These are phyloP conservation scores for Cyberlindnera sargentensis DNA, from an alignment of 805 yeast species.

Conservation along the genomic window DNA sequence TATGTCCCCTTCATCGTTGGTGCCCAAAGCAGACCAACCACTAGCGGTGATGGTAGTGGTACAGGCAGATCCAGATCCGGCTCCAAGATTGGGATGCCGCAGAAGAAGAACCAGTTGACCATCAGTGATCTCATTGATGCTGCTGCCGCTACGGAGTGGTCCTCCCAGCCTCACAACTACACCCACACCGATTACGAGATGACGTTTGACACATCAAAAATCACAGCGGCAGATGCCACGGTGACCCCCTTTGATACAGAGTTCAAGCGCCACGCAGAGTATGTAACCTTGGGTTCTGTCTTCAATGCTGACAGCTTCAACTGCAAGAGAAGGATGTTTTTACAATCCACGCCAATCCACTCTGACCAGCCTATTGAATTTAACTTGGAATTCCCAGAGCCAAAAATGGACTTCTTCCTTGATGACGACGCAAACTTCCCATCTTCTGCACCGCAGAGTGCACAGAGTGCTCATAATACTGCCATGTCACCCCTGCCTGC, in stretches of 20 bases:
- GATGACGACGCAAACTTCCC: conserved; percentile 4
- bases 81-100: neutral
- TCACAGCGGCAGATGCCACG: neutral
- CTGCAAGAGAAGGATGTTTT: neutral
- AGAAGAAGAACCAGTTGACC: neutral
- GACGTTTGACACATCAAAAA: neutral
- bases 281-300: too few species aligned
- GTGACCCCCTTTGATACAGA: conserved; percentile 9
- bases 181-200: conserved; percentile 1
- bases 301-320: neutral
- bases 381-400: conserved; percentile 1
- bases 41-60: too few species aligned
- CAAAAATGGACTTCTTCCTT: neutral
- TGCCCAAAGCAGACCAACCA: neutral
- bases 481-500: too few species aligned
- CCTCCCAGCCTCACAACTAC: neutral
- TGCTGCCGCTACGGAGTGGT: conserved; percentile 1
- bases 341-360: conserved; percentile 1
- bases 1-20: neutral
- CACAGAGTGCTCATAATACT: neutral
- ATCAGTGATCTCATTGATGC: conserved; percentile 4
- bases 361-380: conserved; percentile 1
- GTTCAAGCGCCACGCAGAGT: neutral
- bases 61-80: too few species aligned
- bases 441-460: conserved; percentile 7